These are phyloP conservation scores for Hymenoscyphus fructigenus DNA, from an alignment of 2,329 filamentous ascomycete species.

Conservation along the genomic window DNA sequence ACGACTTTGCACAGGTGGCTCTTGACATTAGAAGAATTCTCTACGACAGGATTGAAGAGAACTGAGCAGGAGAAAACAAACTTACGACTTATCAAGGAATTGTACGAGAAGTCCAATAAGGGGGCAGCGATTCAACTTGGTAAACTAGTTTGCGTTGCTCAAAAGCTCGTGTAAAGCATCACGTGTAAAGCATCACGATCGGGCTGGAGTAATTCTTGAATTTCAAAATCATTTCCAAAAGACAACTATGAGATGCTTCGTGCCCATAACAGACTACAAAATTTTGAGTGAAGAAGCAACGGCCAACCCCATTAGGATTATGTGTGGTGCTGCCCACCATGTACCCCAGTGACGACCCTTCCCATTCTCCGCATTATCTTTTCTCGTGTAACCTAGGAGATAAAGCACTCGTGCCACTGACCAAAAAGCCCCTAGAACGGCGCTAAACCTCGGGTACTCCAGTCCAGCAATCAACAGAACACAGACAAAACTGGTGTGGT, in stretches of 20 bases:
- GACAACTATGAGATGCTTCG: neutral
- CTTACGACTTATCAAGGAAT: neutral
- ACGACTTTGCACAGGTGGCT: too few species aligned
- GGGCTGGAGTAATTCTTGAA: too few species aligned
- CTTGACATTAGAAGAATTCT: too few species aligned
- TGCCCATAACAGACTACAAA: neutral
- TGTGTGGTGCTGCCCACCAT: neutral
- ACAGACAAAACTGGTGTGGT: conserved; percentile 52
- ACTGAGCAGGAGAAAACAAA: neutral
- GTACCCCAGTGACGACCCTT: conserved; percentile 21
- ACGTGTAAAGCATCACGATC: too few species aligned
- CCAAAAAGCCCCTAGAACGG: conserved; percentile 53
- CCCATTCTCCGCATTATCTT: conserved; percentile 17
- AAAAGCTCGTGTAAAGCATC: neutral
- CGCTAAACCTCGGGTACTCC: conserved; percentile 50
- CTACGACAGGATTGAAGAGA: neutral
- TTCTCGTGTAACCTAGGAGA: conserved; percentile 47
- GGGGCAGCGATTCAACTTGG: neutral
- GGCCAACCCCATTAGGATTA: neutral
- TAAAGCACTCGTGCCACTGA: conserved; percentile 52
- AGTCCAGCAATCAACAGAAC: conserved; percentile 57
- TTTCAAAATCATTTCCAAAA: too few species aligned
- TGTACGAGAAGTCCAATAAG: neutral
- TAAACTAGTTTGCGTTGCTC: neutral
- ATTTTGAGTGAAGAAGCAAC: neutral